Evolutionary conservation across 208 protist species (phyloP).

Genomic region (Wallacemonas sp.): DNA sequence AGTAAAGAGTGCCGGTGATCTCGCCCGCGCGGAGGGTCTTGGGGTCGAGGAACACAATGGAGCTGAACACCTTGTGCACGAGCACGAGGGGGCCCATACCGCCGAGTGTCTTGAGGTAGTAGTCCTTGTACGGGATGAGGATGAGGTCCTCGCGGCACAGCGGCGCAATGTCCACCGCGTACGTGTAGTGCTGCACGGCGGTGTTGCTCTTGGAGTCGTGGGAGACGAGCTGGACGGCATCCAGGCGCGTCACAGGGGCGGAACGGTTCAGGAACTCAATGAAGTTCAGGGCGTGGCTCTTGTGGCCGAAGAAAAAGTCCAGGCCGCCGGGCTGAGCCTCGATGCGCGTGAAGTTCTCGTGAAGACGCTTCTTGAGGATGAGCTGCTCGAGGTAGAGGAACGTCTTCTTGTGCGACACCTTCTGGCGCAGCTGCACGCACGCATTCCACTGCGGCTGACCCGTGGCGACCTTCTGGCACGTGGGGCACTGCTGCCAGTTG

Average conservation of each 20-base stretch:
- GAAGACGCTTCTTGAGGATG: conserved; percentile 97
- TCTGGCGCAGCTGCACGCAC: conserved; percentile 98
- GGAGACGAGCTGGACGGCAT: conserved; percentile 97
- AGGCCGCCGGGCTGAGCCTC: conserved; percentile 96
- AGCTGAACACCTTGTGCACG: conserved; percentile 93
- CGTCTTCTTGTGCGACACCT: conserved; percentile 98
- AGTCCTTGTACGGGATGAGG: conserved; percentile 90
- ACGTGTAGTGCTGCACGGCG: conserved; percentile 98
- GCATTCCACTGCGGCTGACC: conserved; percentile 98
- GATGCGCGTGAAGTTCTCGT: conserved; percentile 96
- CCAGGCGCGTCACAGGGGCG: conserved; percentile 90
- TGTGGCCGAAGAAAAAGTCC: conserved; percentile 98
- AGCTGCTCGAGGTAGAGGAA: conserved; percentile 99
- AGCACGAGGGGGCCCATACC: conserved; percentile 94
- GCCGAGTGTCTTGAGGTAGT: conserved; percentile 75
- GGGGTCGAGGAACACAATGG: conserved; percentile 97
- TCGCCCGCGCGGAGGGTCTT: conserved; percentile 93
- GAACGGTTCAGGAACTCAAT: conserved; percentile 95
- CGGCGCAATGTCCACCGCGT: conserved; percentile 97
- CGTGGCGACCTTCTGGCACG: conserved; percentile 96
- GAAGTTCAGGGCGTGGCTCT: conserved; percentile 96
- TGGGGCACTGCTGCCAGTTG: conserved; percentile 95
- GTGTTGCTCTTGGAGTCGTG: conserved; percentile 98
- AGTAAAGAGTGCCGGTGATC: conserved; percentile 91
- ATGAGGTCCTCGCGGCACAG: conserved; percentile 97